phyloP scores from a whole-genome alignment of 306 rosid genomes.

The Canavalia gladiata region DNA sequence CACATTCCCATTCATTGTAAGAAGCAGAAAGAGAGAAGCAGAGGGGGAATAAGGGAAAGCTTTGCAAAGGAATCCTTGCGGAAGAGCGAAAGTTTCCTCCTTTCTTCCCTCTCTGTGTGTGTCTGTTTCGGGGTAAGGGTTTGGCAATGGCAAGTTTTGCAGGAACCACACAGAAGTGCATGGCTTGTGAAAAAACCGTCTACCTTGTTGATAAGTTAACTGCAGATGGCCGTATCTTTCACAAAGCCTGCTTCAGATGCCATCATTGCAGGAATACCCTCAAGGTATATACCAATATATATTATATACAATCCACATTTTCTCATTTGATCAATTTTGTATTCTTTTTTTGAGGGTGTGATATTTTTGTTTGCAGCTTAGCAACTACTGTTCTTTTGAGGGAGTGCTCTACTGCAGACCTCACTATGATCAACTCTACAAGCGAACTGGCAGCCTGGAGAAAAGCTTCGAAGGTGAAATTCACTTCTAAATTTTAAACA shows the following conservation, averaged over 20 bases:
- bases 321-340: background rate
- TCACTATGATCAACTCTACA: constrained; percentile 89
- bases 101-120: background rate
- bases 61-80: constrained; percentile 13
- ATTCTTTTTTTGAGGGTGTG: background rate
- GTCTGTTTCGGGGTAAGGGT: constrained; percentile 13
- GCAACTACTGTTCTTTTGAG: constrained; percentile 82
- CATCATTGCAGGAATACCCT: constrained; percentile 86
- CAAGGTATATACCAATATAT: constrained; percentile 54
- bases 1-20: background rate
- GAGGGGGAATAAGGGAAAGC: background rate
- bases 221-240: constrained; percentile 70
- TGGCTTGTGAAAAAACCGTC: constrained; percentile 72
- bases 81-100: background rate
- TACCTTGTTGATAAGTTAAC: constrained; percentile 76
- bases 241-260: constrained; percentile 92
- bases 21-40: background rate
- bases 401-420: constrained; percentile 95
- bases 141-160: constrained; percentile 65
- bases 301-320: background rate
- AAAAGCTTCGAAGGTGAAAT: constrained; percentile 80
- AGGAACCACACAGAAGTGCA: constrained; percentile 85
- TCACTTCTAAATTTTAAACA: background rate
- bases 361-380: constrained; percentile 63
- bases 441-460: constrained; percentile 87